Conservation (phyloP, 1,284 basidiomycete species). For the Cutaneotrichosporon cutaneum region DNA sequence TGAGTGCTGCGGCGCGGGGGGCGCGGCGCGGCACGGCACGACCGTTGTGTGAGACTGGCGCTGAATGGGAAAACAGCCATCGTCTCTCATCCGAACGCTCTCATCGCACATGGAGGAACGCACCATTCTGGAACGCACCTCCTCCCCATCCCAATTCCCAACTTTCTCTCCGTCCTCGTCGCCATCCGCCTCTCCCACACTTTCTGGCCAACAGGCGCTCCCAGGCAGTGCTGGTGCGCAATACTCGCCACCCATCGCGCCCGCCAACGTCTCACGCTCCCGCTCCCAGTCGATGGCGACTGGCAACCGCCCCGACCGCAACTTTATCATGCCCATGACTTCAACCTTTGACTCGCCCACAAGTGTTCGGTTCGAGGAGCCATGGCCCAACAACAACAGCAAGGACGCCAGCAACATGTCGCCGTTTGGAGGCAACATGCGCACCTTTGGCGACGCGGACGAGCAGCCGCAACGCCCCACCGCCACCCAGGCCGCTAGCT, state of each 20-base stretch:
- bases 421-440: constrained; percentile 39
- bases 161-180: constrained; percentile 49
- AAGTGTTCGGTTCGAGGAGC: constrained; percentile 27
- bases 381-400: constrained; percentile 35
- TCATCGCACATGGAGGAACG: constrained; percentile 49
- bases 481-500: constrained; percentile 20
- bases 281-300: constrained; percentile 47
- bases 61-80: constrained; percentile 29
- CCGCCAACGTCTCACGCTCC: constrained; percentile 44
- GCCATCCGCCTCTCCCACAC: constrained; percentile 36
- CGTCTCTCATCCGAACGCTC: constrained; percentile 38
- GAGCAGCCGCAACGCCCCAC: constrained; percentile 5
- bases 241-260: constrained; percentile 45
- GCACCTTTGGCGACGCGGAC: constrained; percentile 23
- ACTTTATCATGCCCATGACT: constrained; percentile 38
- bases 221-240: constrained; percentile 17
- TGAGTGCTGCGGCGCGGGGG: background rate
- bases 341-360: constrained; percentile 31
- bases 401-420: constrained; percentile 45
- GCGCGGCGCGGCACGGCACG: background rate
- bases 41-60: background rate
- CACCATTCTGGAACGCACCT: constrained; percentile 35
- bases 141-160: constrained; percentile 42
- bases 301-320: constrained; percentile 42
- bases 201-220: constrained; percentile 11